Evolutionary conservation across 305 asterid genomes (phyloP).

Genomic region (Withania somnifera): DNA sequence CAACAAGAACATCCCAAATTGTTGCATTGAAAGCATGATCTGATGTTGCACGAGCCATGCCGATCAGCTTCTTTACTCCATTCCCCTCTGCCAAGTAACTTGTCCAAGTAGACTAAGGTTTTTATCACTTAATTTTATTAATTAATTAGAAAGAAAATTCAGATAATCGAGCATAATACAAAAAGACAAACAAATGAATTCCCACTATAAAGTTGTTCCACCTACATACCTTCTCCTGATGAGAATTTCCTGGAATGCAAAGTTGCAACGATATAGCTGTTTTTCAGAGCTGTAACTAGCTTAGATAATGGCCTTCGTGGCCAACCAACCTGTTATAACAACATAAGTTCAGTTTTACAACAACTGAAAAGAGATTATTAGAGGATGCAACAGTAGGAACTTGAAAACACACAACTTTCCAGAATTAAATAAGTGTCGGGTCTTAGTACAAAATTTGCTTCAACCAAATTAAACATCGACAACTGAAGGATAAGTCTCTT

Average conservation of each 20-base stretch:
- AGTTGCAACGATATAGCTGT: constrained; percentile 90
- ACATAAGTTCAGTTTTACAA: not conserved
- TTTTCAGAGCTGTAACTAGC: constrained; percentile 82
- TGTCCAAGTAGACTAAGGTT: constrained; percentile 80
- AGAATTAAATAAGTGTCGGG: not conserved
- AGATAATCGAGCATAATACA: not conserved
- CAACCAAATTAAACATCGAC: not conserved
- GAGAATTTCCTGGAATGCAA: constrained; percentile 54
- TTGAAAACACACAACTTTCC: not conserved
- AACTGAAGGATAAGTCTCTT: not conserved
- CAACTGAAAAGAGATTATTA: not conserved
- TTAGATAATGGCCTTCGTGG: constrained; percentile 90
- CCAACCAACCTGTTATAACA: constrained; percentile 80
- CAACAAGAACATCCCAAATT: constrained; percentile 99
- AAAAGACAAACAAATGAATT: not conserved
- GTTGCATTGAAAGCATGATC: constrained; percentile 99
- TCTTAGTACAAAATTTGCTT: not conserved
- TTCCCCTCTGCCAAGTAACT: constrained; percentile 88
- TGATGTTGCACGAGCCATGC: constrained; percentile 98
- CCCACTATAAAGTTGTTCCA: not conserved
- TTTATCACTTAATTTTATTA: constrained; percentile 52
- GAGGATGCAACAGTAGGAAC: not conserved
- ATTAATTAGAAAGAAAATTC: not conserved
- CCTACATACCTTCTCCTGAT: constrained; percentile 55
- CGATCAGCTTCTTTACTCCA: constrained; percentile 74